Evolutionary conservation across 2,329 filamentous ascomycete species (phyloP), one percentile per base, ranked within the genome.

Genomic region (Elsinoe australis): DNA sequence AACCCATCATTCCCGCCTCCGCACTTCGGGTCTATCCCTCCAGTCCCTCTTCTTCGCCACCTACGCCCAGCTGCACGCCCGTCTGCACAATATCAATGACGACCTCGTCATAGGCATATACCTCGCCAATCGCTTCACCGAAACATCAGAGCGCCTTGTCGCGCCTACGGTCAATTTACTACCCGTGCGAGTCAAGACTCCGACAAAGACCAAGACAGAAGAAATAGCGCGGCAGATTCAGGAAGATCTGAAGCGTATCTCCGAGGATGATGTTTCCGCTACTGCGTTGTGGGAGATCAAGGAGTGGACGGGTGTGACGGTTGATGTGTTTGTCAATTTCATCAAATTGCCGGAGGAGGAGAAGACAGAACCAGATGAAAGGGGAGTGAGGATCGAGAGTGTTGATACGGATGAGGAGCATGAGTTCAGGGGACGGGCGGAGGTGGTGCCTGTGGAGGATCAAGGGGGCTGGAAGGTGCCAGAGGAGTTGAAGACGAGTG

Each of bases 281-380:
- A 79, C 79, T 0, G 79, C 79, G 1, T 67, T 95, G 1, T 78
- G 77, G 67, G 82, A 94, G 61, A 81, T 95, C 29, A 65, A 71
- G 15, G 64, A 72, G 12, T 95, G 87, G 87, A 90, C 85, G 0
- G 83, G 83, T 0, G 66, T 87, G 1, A 70, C 64, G 47, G 64
- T 94, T 1, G 76, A 85, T 55, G 80, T 76, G 0, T 90, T 86
- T 66, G 79, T 95, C 57, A 95, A 95, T 61, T 92, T 94, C 54
- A 64, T 94, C 14, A 79, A 72, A 45, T 62, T 80, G 4, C 75
- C 75, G 1, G 67, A 67, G 32, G 52, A 55, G 2, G 54, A 54
- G 1, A 55, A 57, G 3, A 51, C 52, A 4, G 47, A 49, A 15
- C 35, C 18, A 21, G 29, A 45, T 9, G 32, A 39, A 10, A 49